Conservation (phyloP, 768 basidiomycete species). For the Boletus reticulatus region DNA sequence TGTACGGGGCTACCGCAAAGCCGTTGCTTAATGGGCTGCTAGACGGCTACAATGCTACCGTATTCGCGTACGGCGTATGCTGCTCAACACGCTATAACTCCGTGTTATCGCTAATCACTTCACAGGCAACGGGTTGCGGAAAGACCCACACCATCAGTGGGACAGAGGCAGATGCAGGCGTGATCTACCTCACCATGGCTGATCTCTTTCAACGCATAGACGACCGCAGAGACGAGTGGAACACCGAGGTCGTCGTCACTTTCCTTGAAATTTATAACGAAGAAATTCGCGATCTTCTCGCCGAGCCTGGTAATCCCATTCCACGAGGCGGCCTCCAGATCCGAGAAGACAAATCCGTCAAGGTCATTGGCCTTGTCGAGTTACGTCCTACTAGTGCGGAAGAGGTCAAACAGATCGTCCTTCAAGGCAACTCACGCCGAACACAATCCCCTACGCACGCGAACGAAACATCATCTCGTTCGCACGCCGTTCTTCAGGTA, state of each 20-base stretch:
- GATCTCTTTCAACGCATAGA: conserved; percentile 94
- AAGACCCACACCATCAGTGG: conserved; percentile 99
- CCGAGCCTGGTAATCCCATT: conserved; percentile 58
- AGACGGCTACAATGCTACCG: conserved; percentile 95
- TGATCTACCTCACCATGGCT: conserved; percentile 96
- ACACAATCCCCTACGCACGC: conserved; percentile 95
- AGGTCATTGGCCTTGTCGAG: conserved; percentile 83
- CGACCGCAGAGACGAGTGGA: conserved; percentile 81
- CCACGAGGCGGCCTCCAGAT: conserved; percentile 88
- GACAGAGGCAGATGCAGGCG: conserved; percentile 80
- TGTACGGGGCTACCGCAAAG: conserved; percentile 83
- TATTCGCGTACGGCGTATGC: conserved; percentile 97
- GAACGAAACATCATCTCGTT: conserved; percentile 94
- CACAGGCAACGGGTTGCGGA: conserved; percentile 98
- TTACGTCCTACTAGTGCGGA: conserved; percentile 79
- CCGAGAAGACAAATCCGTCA: conserved; percentile 92
- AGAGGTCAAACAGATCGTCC: conserved; percentile 92
- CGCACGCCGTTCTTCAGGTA: conserved; percentile 96
- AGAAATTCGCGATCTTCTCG: conserved; percentile 92
- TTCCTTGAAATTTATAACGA: conserved; percentile 99
- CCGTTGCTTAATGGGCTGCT: conserved; percentile 83
- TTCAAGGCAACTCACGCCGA: conserved; percentile 82
- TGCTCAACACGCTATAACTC: conserved; percentile 1
- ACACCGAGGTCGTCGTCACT: conserved; percentile 85
- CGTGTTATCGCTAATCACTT: conserved; percentile 12